Conservation (phyloP, 495 filamentous ascomycete species). For the Pyronema domesticum region DNA sequence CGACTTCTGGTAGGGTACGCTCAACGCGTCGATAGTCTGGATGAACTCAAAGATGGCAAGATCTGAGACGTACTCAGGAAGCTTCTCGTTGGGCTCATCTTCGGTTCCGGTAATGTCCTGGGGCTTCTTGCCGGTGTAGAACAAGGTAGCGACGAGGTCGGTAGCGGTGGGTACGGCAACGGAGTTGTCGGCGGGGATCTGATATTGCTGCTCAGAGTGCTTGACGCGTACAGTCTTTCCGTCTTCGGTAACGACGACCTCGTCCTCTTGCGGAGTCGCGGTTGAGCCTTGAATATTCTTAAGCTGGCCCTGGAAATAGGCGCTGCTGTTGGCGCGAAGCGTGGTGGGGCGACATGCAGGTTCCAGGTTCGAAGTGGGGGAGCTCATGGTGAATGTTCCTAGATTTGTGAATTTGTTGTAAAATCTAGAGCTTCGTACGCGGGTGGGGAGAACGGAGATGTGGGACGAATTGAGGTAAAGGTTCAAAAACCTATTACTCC, state of each 20-base stretch:
- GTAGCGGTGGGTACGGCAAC: slow-evolving; percentile 26
- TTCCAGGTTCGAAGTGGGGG: neutral
- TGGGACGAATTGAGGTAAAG: neutral
- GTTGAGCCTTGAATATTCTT: slow-evolving; percentile 1
- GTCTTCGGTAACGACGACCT: slow-evolving; percentile 24
- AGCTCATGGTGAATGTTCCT: neutral
- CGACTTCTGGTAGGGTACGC: slow-evolving; percentile 17
- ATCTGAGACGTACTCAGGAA: slow-evolving; percentile 41
- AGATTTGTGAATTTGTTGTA: neutral
- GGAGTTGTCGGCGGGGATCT: slow-evolving; percentile 39
- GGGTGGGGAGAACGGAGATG: neutral
- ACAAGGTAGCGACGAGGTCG: slow-evolving; percentile 45
- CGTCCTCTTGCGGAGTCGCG: neutral
- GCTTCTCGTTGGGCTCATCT: slow-evolving; percentile 38
- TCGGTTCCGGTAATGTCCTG: slow-evolving; percentile 27
- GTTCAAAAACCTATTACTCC: neutral
- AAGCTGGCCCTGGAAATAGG: slow-evolving; percentile 2
- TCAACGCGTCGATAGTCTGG: slow-evolving; percentile 50
- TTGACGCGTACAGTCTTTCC: slow-evolving; percentile 34
- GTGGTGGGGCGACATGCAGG: slow-evolving; percentile 8
- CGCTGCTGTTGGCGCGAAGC: slow-evolving; percentile 4
- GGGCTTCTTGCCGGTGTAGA: slow-evolving; percentile 41
- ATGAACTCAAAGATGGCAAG: slow-evolving; percentile 55
- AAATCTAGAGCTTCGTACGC: slow-evolving; percentile 2
- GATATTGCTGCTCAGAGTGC: slow-evolving; percentile 38